Evolutionary conservation across 2,329 filamentous ascomycete genomes (phyloP), one percentile per base, ranked within the genome.

Genomic region (Colletotrichum brevisporum): DNA sequence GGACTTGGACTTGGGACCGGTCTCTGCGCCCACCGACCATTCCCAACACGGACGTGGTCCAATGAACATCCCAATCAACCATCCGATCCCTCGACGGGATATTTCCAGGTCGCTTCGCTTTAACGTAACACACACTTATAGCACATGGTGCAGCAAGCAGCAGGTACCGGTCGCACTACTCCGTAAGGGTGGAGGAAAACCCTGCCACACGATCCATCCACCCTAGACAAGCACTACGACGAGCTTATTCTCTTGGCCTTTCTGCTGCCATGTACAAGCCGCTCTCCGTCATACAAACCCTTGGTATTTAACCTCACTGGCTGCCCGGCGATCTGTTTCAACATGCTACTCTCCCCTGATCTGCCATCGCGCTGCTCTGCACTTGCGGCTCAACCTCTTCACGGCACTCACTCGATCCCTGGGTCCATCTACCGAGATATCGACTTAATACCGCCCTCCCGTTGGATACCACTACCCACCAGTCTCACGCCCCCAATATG

Each of bases 31-130:
- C 48, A 50, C 63, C 48, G 50, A 47, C 58, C 58, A 45, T 63
- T 56, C 52, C 64, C 39, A 48, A 53, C 59, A 15, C 26, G 39
- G 64, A n/a, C n/a, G 24, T 21, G 53, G 36, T 39, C 50, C 55
- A 51, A 52, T 69, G 50, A 56, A 24, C 50, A 51, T 66, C 61
- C 27, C 55, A 69, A 65, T 65, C 50, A 65, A 41, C 66, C 62
- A n/a, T 60, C 66, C 18, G 55, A 69, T 61, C 62, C 63, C 41
- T 61, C 51, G n/a, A 31, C 45, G 18, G 41, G 62, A 43, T 6
- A 12, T 36, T 51, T 51, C 31, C 6, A 41, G 62, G 26, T 56
- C 21, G 51, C 50, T 15, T 56, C 21, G 51, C 50, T 15, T 24
- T 27, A 27, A 36, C 13, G 36, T 16, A 41, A 18, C 48, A 21